phyloP scores from a whole-genome alignment of 2,329 filamentous ascomycete genomes.

The Cercospora sp. region DNA sequence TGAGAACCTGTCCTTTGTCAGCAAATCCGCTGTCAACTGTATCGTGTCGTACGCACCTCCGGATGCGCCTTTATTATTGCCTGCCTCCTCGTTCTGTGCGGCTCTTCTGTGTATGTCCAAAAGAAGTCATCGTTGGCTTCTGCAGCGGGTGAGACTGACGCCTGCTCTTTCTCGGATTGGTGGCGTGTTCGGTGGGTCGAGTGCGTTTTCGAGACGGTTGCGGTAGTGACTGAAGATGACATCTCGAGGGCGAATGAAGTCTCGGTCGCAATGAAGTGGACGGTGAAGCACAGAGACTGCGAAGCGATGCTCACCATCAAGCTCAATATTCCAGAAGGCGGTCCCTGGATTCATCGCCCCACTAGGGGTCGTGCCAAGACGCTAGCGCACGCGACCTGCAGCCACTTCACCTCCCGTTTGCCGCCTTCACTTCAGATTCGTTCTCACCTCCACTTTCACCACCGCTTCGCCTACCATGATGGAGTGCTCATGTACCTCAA shows the following conservation, averaged over 20 bases:
- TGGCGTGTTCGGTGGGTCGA: constrained; percentile 4
- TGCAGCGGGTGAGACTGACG: constrained; percentile 4
- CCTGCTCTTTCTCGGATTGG: constrained; percentile 24
- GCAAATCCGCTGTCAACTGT: constrained; percentile 48
- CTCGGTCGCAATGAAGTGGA: background rate
- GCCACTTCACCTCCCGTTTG: background rate
- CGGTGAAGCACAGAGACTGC: background rate
- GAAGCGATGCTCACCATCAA: background rate
- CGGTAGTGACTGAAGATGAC: constrained; percentile 31
- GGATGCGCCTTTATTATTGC: constrained; percentile 98
- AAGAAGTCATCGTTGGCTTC: constrained; percentile 67
- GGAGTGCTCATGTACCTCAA: background rate
- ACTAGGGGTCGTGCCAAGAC: background rate
- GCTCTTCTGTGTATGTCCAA: constrained; percentile 99
- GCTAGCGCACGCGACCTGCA: background rate
- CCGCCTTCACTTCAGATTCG: background rate
- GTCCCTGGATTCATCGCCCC: background rate
- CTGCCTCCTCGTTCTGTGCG: constrained; percentile 83
- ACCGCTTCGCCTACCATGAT: background rate
- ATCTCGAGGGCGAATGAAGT: background rate
- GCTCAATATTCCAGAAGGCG: background rate
- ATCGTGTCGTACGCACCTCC: constrained; percentile 51
- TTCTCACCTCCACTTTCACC: background rate
- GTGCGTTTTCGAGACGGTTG: constrained; percentile 23
- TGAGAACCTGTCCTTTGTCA: constrained; percentile 69